Base-by-base conservation (phyloP, 768 basidiomycete genomes). In the Multifurca ochricompacta region DNA sequence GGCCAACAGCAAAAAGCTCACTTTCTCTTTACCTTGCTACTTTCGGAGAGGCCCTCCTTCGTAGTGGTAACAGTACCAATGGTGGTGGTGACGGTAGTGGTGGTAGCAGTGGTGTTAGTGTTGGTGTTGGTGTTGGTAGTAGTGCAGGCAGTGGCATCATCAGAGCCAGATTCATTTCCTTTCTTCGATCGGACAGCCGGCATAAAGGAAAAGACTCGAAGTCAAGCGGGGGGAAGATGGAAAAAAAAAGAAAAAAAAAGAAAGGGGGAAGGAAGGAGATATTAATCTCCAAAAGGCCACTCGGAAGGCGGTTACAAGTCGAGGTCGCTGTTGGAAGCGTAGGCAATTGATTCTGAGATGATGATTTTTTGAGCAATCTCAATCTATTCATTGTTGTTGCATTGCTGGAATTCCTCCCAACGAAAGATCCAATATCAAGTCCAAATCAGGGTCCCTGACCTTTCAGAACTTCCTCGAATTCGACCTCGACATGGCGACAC, bases 1-100 rank as follows among this genome's bases (percentile, higher is more conserved):
- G 77, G 75, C 65, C 69, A 74, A 73, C 66, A 64, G 31, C 36
- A 56, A 42, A 56, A 50, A 55, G 80, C 85, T 70, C 72, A 87
- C 85, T 87, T 87, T 80, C 84, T 78, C 75, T 86, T 87, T 72
- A 75, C 77, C 73, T 81, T 85, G 74, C 76, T 80, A 71, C 78
- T 83, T 77, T 84, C 81, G 78, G 79, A 67, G 68, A 70, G 64
- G 62, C 71, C 66, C 68, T 79, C 78, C 73, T 78, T 78, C 67
- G 70, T 67, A 67, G 71, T 69, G 62, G 72, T n/a, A n/a, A n/a
- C n/a, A n/a, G n/a, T n/a, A n/a, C n/a, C n/a, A n/a, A n/a, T 70
- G 67, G 41, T 16, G 40, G 23, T 16, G 41, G 37, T n/a, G n/a
- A n/a, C n/a, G n/a, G n/a, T n/a, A n/a, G n/a, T n/a, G n/a, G n/a